Base-by-base conservation (phyloP, 768 basidiomycete genomes). In the Trametopsis cervina region DNA sequence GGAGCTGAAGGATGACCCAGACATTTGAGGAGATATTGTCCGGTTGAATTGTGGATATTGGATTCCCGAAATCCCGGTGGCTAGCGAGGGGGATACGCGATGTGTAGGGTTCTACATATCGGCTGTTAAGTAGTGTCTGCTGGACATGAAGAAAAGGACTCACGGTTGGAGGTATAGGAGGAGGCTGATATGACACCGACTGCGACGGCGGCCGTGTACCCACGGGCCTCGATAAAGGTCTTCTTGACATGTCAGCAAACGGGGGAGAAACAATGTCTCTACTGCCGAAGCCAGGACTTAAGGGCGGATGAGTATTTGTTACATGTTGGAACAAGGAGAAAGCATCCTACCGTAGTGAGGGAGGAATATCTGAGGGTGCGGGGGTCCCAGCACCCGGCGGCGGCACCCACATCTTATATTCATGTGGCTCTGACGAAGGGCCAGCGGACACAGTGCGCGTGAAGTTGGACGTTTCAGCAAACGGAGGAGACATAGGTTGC, bases 21-120 rank as follows among this genome's bases (percentile, higher is more conserved):
- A 61, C 40, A 59, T 48, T 51, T 72, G 56, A 4, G 74, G 63
- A 40, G 72, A 62, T 42, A 66, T 56, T 40, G 65, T 64, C 9
- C 64, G 67, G n/a, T 69, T 46, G 52, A 76, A 70, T 61, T 68
- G 63, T 27, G 76, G 76, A 69, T 80, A 78, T 71, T 72, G 69
- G 25, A 85, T 83, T 1, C 75, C 57, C 44, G 75, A 60, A 40
- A 66, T 55, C 36, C 71, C 68, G 50, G 69, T 77, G 21, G 65
- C 53, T 42, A 71, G 54, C 13, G 73, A 57, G 42, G 66, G 61
- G 21, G 66, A 64, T 54, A 64, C 44, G 51, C 65, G 63, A 36
- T 67, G 63, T 36, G 66, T 67, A 33, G 29, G 9, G 9, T 7
- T 33, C 29, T 33, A 33, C 29, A 33, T 47, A 70, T 62, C 56